These are phyloP conservation scores for Aspergillus tubingensis DNA, from an alignment of 2,329 filamentous ascomycete species.

Conservation along the genomic window DNA sequence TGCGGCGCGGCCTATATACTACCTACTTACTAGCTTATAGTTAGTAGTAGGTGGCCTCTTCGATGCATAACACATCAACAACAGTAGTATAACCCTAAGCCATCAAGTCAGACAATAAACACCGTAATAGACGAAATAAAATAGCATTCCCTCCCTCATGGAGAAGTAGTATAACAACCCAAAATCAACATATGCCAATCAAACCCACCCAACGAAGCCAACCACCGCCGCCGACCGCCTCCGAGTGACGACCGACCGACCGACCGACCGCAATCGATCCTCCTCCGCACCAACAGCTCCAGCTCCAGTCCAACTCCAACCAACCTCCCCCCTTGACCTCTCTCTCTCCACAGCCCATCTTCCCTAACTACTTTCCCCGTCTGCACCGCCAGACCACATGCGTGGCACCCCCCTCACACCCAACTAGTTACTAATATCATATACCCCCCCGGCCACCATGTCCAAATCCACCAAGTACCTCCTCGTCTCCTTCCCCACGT, in stretches of 20 bases:
- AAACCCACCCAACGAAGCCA: too few species aligned
- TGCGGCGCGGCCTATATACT: background rate
- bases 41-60: background rate
- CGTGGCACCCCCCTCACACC: background rate
- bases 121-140: too few species aligned
- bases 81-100: too few species aligned
- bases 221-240: slow-evolving; percentile 5
- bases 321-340: background rate
- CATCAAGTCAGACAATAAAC: too few species aligned
- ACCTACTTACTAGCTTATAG: background rate
- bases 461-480: slow-evolving; percentile 67
- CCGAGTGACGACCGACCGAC: slow-evolving; percentile 4
- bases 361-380: background rate
- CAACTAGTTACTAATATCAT: too few species aligned
- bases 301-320: slow-evolving; percentile 1
- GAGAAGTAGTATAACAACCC: too few species aligned
- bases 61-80: background rate
- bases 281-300: slow-evolving; percentile 1
- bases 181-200: too few species aligned
- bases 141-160: too few species aligned
- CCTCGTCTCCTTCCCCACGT: slow-evolving; percentile 85
- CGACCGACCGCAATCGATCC: slow-evolving; percentile 3
- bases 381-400: slow-evolving; percentile 1
- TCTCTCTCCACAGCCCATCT: background rate
- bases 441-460: slow-evolving; percentile 31